These are phyloP conservation scores for Coniochaeta sp. DNA, from an alignment of 2,329 filamentous ascomycete species.

Conservation along the genomic window DNA sequence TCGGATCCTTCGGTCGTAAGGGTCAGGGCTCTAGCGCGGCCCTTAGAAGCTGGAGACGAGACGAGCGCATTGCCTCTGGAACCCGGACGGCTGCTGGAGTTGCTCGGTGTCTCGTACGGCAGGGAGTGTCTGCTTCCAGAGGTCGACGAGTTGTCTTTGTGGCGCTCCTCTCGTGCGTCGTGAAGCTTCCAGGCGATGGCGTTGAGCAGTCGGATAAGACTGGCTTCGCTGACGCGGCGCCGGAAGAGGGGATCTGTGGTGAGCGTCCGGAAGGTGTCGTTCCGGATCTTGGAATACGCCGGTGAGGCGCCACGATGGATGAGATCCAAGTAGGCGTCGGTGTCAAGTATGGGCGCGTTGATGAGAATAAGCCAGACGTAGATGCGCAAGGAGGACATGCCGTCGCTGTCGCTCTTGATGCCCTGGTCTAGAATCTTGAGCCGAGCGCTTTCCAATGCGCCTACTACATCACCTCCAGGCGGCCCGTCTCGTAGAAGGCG, in stretches of 20 bases:
- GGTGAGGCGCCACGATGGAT: conserved; percentile 91
- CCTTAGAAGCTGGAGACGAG: conserved; percentile 38
- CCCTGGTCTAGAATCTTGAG: conserved; percentile 70
- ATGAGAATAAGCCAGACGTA: conserved; percentile 96
- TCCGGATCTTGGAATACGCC: conserved; percentile 94
- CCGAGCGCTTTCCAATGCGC: conserved; percentile 62
- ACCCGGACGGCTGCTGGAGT: conserved; percentile 8
- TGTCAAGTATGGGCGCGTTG: conserved; percentile 75
- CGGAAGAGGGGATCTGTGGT: conserved; percentile 97
- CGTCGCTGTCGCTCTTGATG: conserved; percentile 68
- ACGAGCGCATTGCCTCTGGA: conserved; percentile 21
- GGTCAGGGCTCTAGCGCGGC: conserved; percentile 48
- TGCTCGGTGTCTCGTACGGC: conserved; percentile 14
- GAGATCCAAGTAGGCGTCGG: conserved; percentile 81
- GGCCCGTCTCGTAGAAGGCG: conserved; percentile 75
- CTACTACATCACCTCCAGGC: conserved; percentile 58
- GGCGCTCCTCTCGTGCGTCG: conserved; percentile 58
- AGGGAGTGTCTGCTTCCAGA: conserved; percentile 14
- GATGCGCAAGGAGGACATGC: conserved; percentile 88
- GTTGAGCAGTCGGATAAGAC: conserved; percentile 87
- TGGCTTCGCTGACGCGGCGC: conserved; percentile 89
- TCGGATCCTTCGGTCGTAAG: conserved; percentile 60
- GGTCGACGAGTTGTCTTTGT: conserved; percentile 27
- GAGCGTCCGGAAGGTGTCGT: conserved; percentile 94
- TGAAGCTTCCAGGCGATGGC: conserved; percentile 91